Conservation (phyloP, 345 rosid genomes). For the Hibiscus tridactylites region DNA sequence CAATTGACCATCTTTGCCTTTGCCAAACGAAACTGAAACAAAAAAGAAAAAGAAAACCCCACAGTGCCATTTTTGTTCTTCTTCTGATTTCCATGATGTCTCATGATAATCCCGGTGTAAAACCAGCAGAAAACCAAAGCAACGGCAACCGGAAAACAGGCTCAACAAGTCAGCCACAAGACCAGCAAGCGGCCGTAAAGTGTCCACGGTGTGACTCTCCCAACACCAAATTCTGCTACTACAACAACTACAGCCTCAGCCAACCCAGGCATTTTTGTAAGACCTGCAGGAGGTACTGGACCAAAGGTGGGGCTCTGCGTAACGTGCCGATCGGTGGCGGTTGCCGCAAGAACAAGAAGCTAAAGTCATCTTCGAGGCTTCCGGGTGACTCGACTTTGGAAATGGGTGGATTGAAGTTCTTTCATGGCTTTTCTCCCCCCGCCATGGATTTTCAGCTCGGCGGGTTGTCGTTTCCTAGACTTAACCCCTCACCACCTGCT, state of each 20-base stretch:
- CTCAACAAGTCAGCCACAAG: conserved; percentile 29
- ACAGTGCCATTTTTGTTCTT: background rate
- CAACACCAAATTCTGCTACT: conserved; percentile 88
- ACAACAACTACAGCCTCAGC: conserved; percentile 86
- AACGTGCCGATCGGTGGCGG: conserved; percentile 89
- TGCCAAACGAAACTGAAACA: conserved; percentile 28
- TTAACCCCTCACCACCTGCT: conserved; percentile 27
- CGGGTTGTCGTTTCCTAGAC: conserved; percentile 44
- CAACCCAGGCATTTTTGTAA: conserved; percentile 89
- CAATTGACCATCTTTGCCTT: conserved; percentile 43
- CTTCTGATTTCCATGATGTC: conserved; percentile 22
- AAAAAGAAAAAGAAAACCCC: background rate
- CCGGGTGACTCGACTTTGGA: conserved; percentile 37
- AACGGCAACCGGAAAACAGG: conserved; percentile 22
- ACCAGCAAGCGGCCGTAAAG: conserved; percentile 26
- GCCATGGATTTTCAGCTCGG: conserved; percentile 74
- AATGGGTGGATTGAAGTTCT: conserved; percentile 37
- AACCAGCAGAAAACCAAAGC: conserved; percentile 27
- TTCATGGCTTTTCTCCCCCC: conserved; percentile 42
- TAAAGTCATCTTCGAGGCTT: conserved; percentile 39
- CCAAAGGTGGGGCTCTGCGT: conserved; percentile 73
- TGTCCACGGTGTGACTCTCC: conserved; percentile 83
- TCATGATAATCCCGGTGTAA: conserved; percentile 16
- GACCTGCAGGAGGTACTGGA: conserved; percentile 81
- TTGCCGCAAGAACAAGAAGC: conserved; percentile 66